These are phyloP conservation scores for Trapa bicornis DNA, from an alignment of 345 rosid species.

Conservation along the genomic window DNA sequence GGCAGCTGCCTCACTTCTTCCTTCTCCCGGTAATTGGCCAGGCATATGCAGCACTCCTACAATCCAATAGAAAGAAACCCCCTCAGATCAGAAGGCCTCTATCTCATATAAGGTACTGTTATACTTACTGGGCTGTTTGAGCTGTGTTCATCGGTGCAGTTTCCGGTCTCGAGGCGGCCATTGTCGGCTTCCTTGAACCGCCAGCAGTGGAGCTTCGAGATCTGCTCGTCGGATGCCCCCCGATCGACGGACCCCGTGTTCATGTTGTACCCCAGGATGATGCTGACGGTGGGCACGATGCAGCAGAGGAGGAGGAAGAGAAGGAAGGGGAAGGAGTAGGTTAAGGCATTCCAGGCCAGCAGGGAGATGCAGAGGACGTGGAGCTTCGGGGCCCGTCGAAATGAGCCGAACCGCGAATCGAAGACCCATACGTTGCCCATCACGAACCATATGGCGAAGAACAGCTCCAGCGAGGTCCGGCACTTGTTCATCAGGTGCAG, in stretches of 20 bases:
- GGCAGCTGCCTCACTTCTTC: conserved; percentile 85
- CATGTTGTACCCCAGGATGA: conserved; percentile 87
- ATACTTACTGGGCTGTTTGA: neutral
- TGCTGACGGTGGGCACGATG: conserved; percentile 66
- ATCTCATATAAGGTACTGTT: no score
- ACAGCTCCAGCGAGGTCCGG: conserved; percentile 79
- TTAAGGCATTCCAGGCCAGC: conserved; percentile 82
- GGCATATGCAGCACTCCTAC: conserved; percentile 91
- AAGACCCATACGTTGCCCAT: conserved; percentile 98
- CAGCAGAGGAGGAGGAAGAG: conserved; percentile 83
- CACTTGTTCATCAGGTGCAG: conserved; percentile 85
- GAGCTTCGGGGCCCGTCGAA: conserved; percentile 70
- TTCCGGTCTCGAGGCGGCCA: conserved; percentile 18
- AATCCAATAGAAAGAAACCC: neutral
- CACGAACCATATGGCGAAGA: conserved; percentile 99
- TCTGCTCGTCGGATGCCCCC: conserved; percentile 91
- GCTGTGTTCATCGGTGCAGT: conserved; percentile 1
- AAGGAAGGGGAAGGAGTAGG: conserved; percentile 87
- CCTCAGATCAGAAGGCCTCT: no score
- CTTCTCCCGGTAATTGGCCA: conserved; percentile 68
- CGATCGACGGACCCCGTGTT: conserved; percentile 59
- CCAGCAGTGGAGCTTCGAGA: conserved; percentile 76
- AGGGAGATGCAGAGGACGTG: conserved; percentile 79
- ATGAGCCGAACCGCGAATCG: conserved; percentile 77
- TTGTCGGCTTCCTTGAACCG: conserved; percentile 36